Conservation (phyloP, 2,329 filamentous ascomycete species). For the Alternaria burnsii region DNA sequence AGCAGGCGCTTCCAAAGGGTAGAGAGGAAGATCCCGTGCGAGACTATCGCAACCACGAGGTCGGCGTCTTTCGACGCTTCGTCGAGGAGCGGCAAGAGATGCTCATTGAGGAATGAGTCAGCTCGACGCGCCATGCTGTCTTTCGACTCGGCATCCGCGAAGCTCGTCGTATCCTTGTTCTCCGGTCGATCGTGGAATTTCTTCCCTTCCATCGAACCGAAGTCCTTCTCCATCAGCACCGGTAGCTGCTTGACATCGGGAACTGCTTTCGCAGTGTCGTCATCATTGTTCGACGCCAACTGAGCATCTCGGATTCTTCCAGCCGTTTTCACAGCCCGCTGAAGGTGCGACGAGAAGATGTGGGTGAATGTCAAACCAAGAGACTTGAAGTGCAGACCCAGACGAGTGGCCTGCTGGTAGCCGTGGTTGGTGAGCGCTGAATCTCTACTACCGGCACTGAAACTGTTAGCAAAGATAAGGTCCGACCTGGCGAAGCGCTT, state of each 20-base stretch:
- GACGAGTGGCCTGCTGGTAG: constrained; percentile 75
- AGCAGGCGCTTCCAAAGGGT: constrained; percentile 72
- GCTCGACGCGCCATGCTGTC: constrained; percentile 72
- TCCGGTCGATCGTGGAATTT: constrained; percentile 57
- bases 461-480: constrained; percentile 33
- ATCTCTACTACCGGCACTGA: constrained; percentile 80
- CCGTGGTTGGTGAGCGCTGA: constrained; percentile 84
- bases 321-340: constrained; percentile 77
- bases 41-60: constrained; percentile 71
- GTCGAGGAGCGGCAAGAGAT: constrained; percentile 67
- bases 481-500: constrained; percentile 29
- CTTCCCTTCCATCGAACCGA: constrained; percentile 74
- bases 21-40: constrained; percentile 83
- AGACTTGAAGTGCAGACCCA: constrained; percentile 72
- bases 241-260: constrained; percentile 37
- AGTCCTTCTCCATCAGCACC: constrained; percentile 74
- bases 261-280: constrained; percentile 9
- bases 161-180: constrained; percentile 54
- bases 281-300: constrained; percentile 11
- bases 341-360: constrained; percentile 80
- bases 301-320: constrained; percentile 70
- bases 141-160: constrained; percentile 71
- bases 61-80: constrained; percentile 37
- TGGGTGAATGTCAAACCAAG: constrained; percentile 71
- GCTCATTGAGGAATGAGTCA: constrained; percentile 70